Evolutionary conservation across 345 rosid genomes (phyloP).

Genomic region (Lenwebbia sp.): DNA sequence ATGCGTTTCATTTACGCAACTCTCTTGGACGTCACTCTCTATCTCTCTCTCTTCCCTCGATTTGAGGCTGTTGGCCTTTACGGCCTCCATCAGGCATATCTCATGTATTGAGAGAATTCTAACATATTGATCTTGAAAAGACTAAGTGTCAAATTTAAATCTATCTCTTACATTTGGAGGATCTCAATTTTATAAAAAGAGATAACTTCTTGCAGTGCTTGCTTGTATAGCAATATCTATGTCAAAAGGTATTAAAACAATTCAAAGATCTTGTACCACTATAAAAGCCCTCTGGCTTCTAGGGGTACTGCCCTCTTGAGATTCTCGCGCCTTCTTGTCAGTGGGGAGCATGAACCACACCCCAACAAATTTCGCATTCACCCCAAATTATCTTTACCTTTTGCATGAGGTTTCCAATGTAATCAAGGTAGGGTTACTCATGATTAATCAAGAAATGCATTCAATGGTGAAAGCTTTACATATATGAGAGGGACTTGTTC

Average conservation of each 20-base stretch:
- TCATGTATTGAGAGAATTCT: background rate
- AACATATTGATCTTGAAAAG: background rate
- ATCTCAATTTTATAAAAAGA: background rate
- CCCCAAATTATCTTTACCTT: background rate
- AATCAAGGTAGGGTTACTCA: background rate
- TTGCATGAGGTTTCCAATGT: background rate
- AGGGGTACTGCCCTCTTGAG: fast-evolving
- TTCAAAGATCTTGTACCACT: background rate
- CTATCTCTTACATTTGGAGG: background rate
- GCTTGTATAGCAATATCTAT: background rate
- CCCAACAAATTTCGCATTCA: background rate
- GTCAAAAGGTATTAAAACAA: background rate
- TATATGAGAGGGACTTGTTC: background rate
- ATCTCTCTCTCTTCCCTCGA: too few species aligned
- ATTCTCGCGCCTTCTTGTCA: too few species aligned
- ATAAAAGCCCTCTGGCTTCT: too few species aligned
- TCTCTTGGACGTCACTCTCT: background rate
- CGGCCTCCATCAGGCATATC: background rate
- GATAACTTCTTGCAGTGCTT: background rate
- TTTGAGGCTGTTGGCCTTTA: background rate
- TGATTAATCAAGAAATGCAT: background rate
- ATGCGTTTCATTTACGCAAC: background rate
- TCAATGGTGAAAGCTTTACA: background rate
- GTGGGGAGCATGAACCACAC: too few species aligned
- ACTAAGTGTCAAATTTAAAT: background rate